Evolutionary conservation across 1,139 yeast species (phyloP), one percentile per base, ranked within the genome.

Genomic region (Diutina ranongensis): DNA sequence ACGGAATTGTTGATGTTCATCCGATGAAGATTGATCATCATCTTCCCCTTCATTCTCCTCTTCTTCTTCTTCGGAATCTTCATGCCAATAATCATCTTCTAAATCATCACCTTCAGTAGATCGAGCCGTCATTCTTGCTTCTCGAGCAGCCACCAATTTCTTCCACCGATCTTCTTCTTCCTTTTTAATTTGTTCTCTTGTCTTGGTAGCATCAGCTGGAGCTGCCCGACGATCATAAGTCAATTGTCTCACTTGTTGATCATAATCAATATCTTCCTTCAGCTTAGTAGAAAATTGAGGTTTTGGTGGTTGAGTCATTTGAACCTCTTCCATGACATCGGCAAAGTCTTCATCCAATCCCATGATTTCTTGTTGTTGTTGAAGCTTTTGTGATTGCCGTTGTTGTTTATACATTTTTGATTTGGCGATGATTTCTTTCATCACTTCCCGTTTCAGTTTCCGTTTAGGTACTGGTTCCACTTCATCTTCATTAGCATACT

Each of bases 161-260:
- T 77, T 76, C 64, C 74, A 70, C 55, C 75, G 78, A 35, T 80
- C 88, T 7, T 74, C 78, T 52, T 76, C 77, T 57, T 86, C 96
- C 46, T 73, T 68, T 40, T 69, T 73, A 19, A 88, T 50, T 61
- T 94, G 98, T 59, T 92, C 96, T 1, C 78, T 86, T 0, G 97
- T 89, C 63, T 89, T 87, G 1, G 97, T 88, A 61, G 97, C 74
- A 50, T 88, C 96, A n/a, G 94, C 79, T n/a, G 98, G 98, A 9
- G 77, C 88, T 0, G 97, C 89, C 55, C 97, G 75, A 57, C 83
- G 77, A 49, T 94, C 98, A 57, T 84, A 74, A 4, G 81, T 80
- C 57, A 92, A 73, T 56, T 84, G 92, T 49, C 85, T 76, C 28
- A 92, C 89, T 53, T 78, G 76, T 53, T 68, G 71, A 56, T 89